A percentile compares a stretch with the other conserved stretches of the same genome.
Conservation (phyloP, 1,284 basidiomycete species). For the Ceratobasidium sp. region DNA sequence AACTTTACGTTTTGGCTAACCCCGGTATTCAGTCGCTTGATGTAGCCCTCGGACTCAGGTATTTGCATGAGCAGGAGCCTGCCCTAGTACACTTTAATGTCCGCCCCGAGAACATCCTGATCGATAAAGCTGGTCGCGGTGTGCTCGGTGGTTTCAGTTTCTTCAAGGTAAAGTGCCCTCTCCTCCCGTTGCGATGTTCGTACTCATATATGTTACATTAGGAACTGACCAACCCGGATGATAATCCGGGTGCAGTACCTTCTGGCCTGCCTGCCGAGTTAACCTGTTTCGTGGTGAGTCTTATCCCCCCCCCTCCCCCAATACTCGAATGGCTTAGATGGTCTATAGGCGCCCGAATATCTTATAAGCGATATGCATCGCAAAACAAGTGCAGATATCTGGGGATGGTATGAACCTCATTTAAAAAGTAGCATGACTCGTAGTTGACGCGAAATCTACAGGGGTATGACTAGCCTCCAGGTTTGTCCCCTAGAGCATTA, state of each 20-base stretch:
- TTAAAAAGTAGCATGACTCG: too few species aligned
- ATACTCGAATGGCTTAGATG: neutral
- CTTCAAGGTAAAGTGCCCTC: neutral
- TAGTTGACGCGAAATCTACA: neutral
- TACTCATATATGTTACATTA: neutral
- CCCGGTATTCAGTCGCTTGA: neutral
- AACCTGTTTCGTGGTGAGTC: neutral
- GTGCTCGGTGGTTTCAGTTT: slow-evolving; percentile 12
- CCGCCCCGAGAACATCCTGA: slow-evolving; percentile 6
- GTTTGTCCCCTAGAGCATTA: neutral
- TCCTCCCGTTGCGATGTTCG: too few species aligned
- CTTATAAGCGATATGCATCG: neutral
- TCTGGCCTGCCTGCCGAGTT: neutral
- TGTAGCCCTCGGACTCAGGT: neutral
- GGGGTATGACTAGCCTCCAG: slow-evolving; percentile 29
- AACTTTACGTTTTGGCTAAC: too few species aligned
- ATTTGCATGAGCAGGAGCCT: slow-evolving; percentile 1
- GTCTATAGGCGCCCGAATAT: slow-evolving; percentile 6
- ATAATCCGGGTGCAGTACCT: neutral
- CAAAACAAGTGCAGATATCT: slow-evolving; percentile 21
- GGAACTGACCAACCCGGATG: neutral
- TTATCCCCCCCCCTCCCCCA: neutral
- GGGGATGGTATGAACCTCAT: slow-evolving; percentile 14
- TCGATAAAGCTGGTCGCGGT: neutral
- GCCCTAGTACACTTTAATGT: slow-evolving; percentile 2